Evolutionary conservation across 148 eudicot species (phyloP).

Genomic region (Heliamphora exappendiculata): DNA sequence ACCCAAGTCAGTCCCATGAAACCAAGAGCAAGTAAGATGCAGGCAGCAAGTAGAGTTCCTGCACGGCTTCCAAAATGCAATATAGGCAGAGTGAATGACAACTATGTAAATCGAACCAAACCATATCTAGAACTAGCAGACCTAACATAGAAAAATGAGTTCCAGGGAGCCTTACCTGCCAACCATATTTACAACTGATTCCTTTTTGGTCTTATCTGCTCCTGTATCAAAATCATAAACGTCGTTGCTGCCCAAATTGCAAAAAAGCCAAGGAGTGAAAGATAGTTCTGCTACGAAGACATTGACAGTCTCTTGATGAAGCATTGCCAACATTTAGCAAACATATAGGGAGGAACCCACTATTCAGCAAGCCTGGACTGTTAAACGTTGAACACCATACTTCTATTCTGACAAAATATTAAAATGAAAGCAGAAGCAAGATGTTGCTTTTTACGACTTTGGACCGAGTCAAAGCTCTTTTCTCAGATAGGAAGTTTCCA

Average conservation of each 20-base stretch:
- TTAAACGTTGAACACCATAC: background rate
- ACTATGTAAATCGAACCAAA: background rate
- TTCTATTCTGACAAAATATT: background rate
- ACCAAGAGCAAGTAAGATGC: slow-evolving; percentile 61
- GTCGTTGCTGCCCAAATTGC: slow-evolving; percentile 77
- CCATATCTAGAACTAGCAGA: background rate
- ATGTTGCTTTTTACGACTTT: background rate
- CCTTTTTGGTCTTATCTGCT: slow-evolving; percentile 90
- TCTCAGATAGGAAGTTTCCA: background rate
- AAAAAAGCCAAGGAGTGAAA: slow-evolving; percentile 9
- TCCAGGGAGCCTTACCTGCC: slow-evolving; percentile 47
- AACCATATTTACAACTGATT: slow-evolving; percentile 85
- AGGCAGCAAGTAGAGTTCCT: slow-evolving; percentile 68
- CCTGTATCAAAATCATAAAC: slow-evolving; percentile 99
- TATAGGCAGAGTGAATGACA: slow-evolving; percentile 14
- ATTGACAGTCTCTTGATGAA: background rate
- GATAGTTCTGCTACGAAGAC: slow-evolving; percentile 6
- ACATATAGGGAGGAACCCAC: background rate
- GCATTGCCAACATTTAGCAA: background rate
- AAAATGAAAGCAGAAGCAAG: background rate
- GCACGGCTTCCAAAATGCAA: slow-evolving; percentile 50
- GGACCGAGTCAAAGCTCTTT: background rate
- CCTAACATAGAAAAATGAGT: background rate
- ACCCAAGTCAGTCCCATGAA: slow-evolving; percentile 53
- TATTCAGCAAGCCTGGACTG: background rate